Base-by-base conservation (phyloP, 2,329 filamentous ascomycete species). In the Chrysoporthe cubensis region DNA sequence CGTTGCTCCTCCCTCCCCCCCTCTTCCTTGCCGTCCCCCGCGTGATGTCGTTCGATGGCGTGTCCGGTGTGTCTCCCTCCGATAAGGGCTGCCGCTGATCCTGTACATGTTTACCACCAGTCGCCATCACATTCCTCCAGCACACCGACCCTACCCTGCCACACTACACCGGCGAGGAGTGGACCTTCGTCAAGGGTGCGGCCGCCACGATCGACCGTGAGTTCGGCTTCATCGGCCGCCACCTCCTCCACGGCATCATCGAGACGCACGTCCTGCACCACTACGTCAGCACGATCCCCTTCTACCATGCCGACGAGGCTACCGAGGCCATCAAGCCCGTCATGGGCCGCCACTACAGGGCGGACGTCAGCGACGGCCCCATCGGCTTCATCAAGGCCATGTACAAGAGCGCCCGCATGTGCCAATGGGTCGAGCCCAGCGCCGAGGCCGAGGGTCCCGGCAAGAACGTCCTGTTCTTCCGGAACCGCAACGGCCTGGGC, bases 231-330 rank as follows among this genome's bases (percentile, higher is more conserved):
- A 90, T 98, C 77, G 95, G 95, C 69, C 93, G 94, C 75, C 87
- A 91, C 74, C 87, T 98, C 70, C 86, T 97, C 79, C 95, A 98
- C 86, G 95, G 94, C 76, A 97, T 98, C 80, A 91, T 97, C 79
- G 95, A 97, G 86, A 97, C 95, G 61, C 95, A 98, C 82, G 95
- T 98, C 69, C 91, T 97, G 70, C 95, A 98, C 86, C 95, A 98
- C 87, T 98, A 97, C 81, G 89, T 98, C 79, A 95, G 91, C 82
- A 93, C 89, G 76, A 98, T 98, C 73, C 95, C 95, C 71, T 97
- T 97, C 84, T 98, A 98, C 84, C 87, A 97, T 80, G 95, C 94
- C 76, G 94, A 97, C 74, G 94, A 97, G 83, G 94, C 95, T 67
- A 91, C 90, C 74, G 94, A 97, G 74, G 94, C 94, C 76, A 97